A percentile compares a stretch with the other conserved stretches of the same genome.
Evolutionary conservation across 2,329 filamentous ascomycete genomes (phyloP).

Genomic region (Kalmusia sp.): DNA sequence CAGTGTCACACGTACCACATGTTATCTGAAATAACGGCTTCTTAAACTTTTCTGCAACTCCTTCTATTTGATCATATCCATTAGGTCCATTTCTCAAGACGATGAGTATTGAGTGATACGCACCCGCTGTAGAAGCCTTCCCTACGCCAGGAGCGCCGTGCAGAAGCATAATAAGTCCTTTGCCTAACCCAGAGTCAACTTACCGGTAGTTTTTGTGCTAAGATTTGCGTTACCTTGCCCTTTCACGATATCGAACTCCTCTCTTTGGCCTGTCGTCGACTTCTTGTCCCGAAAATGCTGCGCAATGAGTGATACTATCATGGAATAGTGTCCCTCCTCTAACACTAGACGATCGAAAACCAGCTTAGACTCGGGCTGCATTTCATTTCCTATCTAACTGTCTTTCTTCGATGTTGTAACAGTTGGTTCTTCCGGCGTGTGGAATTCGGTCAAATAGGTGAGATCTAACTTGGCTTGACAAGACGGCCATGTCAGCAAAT

Average conservation of each 20-base stretch:
- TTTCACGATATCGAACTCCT: constrained; percentile 10
- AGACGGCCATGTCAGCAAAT: background rate
- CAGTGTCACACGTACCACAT: constrained; percentile 5
- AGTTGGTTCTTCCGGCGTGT: background rate
- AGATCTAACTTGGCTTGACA: constrained; percentile 9
- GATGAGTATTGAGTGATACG: background rate
- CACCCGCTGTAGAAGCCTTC: constrained; percentile 18
- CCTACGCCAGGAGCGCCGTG: constrained; percentile 17
- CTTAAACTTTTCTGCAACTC: constrained; percentile 10
- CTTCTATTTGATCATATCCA: background rate
- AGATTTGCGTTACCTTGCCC: constrained; percentile 4
- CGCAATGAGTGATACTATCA: constrained; percentile 11
- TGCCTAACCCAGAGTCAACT: background rate
- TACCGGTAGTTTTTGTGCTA: background rate
- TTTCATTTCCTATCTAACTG: background rate
- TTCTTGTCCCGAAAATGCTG: constrained; percentile 13
- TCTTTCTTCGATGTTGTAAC: background rate
- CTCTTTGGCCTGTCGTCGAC: constrained; percentile 1
- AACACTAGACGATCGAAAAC: constrained; percentile 8
- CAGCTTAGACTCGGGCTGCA: background rate
- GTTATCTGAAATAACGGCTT: constrained; percentile 14
- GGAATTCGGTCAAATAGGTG: constrained; percentile 2
- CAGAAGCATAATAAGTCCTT: constrained; percentile 16
- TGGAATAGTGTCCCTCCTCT: background rate
- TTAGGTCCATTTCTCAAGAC: background rate